A percentile compares a stretch with the other conserved stretches of the same genome.
phyloP scores from a whole-genome alignment of 2,329 filamentous ascomycete genomes.

The Aspergillus glaucus region DNA sequence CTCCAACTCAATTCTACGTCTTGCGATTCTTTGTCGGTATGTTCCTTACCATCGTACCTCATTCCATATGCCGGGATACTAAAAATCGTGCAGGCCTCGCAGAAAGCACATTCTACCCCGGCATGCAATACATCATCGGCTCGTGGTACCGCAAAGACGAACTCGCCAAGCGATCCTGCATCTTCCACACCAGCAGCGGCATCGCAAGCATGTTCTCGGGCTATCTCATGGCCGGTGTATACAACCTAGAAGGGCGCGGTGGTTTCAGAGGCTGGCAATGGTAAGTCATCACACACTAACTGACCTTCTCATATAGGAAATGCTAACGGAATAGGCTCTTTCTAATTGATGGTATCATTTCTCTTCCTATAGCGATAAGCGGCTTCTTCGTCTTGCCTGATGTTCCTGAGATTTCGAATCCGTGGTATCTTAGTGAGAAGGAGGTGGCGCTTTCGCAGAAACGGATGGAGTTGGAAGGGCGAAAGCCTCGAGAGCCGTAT shows the following conservation, averaged over 20 bases:
- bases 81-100: constrained; percentile 31
- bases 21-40: constrained; percentile 46
- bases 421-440: constrained; percentile 43
- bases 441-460: constrained; percentile 43
- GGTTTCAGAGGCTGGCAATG: constrained; percentile 52
- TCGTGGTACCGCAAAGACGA: constrained; percentile 48
- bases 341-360: constrained; percentile 50
- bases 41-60: not conserved
- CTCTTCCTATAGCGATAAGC: constrained; percentile 45
- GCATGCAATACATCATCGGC: constrained; percentile 48
- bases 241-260: constrained; percentile 42
- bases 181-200: constrained; percentile 46
- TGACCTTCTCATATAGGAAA: not conserved
- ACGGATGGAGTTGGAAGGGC: constrained; percentile 47
- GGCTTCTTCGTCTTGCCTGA: constrained; percentile 48
- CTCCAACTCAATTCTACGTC: constrained; percentile 40
- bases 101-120: constrained; percentile 48
- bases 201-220: constrained; percentile 43
- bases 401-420: constrained; percentile 45
- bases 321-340: constrained; percentile 35
- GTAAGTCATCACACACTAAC: constrained; percentile 10
- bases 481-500: constrained; percentile 41
- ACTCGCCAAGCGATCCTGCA: constrained; percentile 47
- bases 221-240: constrained; percentile 51
- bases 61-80: not conserved